phyloP scores from a whole-genome alignment of 805 yeast genomes.

The Kregervanrija delftensis region DNA sequence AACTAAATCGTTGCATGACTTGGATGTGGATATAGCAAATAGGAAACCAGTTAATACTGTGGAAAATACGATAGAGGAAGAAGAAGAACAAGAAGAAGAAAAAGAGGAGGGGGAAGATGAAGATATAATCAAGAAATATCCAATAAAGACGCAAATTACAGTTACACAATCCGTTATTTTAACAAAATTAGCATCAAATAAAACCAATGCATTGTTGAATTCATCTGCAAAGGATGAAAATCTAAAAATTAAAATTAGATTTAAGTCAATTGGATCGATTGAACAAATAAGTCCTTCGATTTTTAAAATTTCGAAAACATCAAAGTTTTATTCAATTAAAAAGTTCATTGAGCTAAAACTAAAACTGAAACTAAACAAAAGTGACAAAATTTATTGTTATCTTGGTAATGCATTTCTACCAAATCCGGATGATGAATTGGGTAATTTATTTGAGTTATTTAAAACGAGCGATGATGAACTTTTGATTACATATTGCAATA shows the following conservation, averaged over 20 bases:
- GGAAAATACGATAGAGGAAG: not conserved
- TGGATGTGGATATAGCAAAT: not conserved
- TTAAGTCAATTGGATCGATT: conserved; percentile 53
- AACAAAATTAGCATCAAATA: conserved; percentile 16
- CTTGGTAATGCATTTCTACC: conserved; percentile 41
- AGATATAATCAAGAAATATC: conserved; percentile 11
- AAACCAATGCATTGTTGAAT: conserved; percentile 18
- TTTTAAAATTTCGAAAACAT: conserved; percentile 41
- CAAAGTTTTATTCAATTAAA: conserved; percentile 38
- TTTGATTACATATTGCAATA: conserved; percentile 38
- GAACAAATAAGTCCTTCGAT: conserved; percentile 44
- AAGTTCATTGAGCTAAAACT: conserved; percentile 39
- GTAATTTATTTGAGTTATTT: conserved; percentile 30
- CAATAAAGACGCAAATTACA: conserved; percentile 24
- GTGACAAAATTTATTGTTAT: conserved; percentile 30
- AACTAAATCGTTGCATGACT: not conserved
- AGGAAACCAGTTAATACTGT: not conserved
- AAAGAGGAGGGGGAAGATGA: conserved; percentile 6
- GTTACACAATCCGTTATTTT: conserved; percentile 23
- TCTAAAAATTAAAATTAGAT: conserved; percentile 40
- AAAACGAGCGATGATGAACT: conserved; percentile 30
- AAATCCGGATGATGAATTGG: conserved; percentile 36
- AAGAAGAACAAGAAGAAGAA: conserved; percentile 1
- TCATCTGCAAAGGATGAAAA: conserved; percentile 11
- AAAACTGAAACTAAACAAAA: conserved; percentile 10